Evolutionary conservation across 495 filamentous ascomycete species (phyloP).

Genomic region (Penicillium robsamsonii): DNA sequence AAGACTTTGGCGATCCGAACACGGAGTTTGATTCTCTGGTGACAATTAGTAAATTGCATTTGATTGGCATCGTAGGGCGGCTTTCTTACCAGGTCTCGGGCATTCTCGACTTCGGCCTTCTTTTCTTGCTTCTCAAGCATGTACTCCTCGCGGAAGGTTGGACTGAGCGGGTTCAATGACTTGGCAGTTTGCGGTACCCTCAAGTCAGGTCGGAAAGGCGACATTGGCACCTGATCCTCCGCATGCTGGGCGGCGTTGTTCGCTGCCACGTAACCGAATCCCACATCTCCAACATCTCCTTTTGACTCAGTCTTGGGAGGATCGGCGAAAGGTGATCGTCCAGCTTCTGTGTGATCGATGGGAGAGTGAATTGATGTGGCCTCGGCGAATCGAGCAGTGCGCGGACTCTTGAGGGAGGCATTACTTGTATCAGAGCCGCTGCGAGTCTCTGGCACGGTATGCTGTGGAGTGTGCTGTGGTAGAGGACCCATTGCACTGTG

Average conservation of each 20-base stretch:
- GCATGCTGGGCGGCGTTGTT: conserved; percentile 52
- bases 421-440: conserved; percentile 44
- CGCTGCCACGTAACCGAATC: conserved; percentile 82
- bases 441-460: conserved; percentile 25
- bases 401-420: conserved; percentile 71
- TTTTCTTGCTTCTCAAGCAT: conserved; percentile 77
- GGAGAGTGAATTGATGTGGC: conserved; percentile 86
- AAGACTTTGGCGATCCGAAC: conserved; percentile 93
- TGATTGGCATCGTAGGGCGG: neutral
- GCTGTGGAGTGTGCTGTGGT: conserved; percentile 26
- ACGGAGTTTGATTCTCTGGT: conserved; percentile 86
- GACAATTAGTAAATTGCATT: conserved; percentile 10
- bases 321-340: conserved; percentile 66
- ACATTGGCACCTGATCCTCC: conserved; percentile 56
- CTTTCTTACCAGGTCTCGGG: conserved; percentile 73
- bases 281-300: conserved; percentile 72
- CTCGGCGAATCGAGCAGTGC: conserved; percentile 86
- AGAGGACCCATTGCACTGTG: conserved; percentile 32
- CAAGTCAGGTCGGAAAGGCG: conserved; percentile 82
- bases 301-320: conserved; percentile 51
- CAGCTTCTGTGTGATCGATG: conserved; percentile 54
- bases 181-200: conserved; percentile 78
- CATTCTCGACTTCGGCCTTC: conserved; percentile 75
- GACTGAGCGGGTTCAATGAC: conserved; percentile 68
- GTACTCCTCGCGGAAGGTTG: conserved; percentile 85